Base-by-base conservation (phyloP, 2,329 filamentous ascomycete genomes). In the Drechslerella dactyloides region DNA sequence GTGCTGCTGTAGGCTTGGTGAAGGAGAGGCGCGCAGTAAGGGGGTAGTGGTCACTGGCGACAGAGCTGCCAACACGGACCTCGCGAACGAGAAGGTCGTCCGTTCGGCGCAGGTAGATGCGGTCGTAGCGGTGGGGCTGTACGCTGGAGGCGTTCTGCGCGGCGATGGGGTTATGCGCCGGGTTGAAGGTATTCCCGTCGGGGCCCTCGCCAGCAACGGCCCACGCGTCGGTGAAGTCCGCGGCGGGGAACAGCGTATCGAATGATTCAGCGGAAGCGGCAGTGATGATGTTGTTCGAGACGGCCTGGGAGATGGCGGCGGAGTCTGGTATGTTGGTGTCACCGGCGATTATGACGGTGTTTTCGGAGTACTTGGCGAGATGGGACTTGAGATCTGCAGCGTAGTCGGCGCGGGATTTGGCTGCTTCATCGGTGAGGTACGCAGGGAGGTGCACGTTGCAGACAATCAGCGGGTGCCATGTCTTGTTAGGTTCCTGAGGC, bases 151-250 rank as follows among this genome's bases (percentile, higher is more conserved):
- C 82, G 2, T 82, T 82, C 10, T 81, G 79, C 0, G 83, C 82
- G 1, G 87, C 86, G 11, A 88, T 80, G 0, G 78, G 77, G 74
- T 90, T 90, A 4, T 79, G 78, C 1, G 79, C 78, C 0, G 87
- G 87, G 75, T 89, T 84, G 76, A 87, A 89, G 0, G 87, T 90
- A 2, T 86, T 85, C 1, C 86, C 87, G 70, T 86, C 82, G 76
- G 89, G 87, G 1, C 86, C 87, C 21, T 73, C 73, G 13, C 76
- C 69, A 19, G 77, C 76, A 0, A 76, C 77, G 15, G 80, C 78
- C 2, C 79, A 80, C 35, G 79, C 80, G 40, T 83, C 82, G 1
- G 81, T 80, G 6, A 79, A 79, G 46, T 82, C 80, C 0, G 83
- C 76, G 17, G 82, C 80, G 13, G 83, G 80, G 27, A 81, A 78